Percentiles rank a stretch among this genome's conserved stretches.
phyloP scores from a whole-genome alignment of 2,329 filamentous ascomycete genomes.

The Stemphylium beticola region DNA sequence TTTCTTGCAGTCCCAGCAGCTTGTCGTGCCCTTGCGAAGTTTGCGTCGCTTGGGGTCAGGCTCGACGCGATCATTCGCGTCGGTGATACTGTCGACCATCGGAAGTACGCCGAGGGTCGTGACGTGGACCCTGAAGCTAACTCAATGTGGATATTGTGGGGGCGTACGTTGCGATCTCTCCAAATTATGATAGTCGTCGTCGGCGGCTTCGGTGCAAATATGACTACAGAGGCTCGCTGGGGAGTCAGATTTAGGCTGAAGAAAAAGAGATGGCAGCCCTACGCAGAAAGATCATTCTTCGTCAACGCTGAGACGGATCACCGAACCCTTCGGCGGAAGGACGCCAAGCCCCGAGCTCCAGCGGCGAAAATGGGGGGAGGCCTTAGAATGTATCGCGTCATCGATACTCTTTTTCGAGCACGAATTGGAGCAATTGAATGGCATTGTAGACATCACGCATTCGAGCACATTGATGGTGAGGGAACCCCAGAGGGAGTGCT shows the following conservation, averaged over 20 bases:
- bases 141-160: background rate
- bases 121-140: background rate
- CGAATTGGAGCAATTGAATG: too few species aligned
- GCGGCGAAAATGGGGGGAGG: too few species aligned
- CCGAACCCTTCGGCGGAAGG: background rate
- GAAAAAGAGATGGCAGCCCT: background rate
- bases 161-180: too few species aligned
- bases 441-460: too few species aligned
- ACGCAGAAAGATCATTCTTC: background rate
- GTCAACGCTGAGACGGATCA: background rate
- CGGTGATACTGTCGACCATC: background rate
- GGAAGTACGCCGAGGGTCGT: too few species aligned
- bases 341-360: background rate
- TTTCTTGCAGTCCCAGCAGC: slow-evolving; percentile 35
- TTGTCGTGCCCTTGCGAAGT: slow-evolving; percentile 31
- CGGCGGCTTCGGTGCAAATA: too few species aligned
- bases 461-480: too few species aligned
- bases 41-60: slow-evolving; percentile 21
- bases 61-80: slow-evolving; percentile 2
- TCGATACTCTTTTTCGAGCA: too few species aligned
- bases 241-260: background rate
- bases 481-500: too few species aligned
- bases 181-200: too few species aligned
- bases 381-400: too few species aligned
- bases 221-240: background rate